Evolutionary conservation across 1,284 basidiomycete species (phyloP).

Genomic region (Ceratobasidium sp.): DNA sequence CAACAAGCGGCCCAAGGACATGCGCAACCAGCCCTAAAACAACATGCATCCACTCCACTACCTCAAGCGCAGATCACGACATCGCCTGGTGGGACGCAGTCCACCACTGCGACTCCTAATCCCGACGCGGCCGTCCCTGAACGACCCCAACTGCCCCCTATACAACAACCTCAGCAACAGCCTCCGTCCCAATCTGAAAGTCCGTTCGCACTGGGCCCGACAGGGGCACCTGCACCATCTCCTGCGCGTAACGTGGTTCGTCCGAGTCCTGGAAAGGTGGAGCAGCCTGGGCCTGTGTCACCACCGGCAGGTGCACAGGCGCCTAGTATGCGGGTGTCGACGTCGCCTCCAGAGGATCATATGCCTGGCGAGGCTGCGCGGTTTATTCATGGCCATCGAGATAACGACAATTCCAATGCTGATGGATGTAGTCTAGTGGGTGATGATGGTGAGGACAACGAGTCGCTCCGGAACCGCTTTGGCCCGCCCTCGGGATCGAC

Average conservation of each 20-base stretch:
- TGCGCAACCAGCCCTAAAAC: not conserved
- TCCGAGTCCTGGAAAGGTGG: not conserved
- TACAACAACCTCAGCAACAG: conserved; percentile 30
- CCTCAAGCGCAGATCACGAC: conserved; percentile 7
- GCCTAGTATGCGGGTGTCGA: conserved; percentile 49
- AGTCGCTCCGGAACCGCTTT: conserved; percentile 52
- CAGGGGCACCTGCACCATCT: conserved; percentile 68
- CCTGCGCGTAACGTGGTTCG: conserved; percentile 61
- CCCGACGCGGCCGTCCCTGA: conserved; percentile 15
- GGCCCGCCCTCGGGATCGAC: conserved; percentile 54
- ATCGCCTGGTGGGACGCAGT: not conserved
- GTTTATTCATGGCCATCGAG: conserved; percentile 24
- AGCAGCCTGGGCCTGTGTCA: conserved; percentile 58
- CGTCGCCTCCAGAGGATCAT: conserved; percentile 51
- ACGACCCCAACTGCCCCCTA: not conserved
- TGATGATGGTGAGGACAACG: conserved; percentile 74
- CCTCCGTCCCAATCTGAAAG: conserved; percentile 7
- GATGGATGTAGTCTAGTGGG: conserved; percentile 58
- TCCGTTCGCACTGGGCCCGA: conserved; percentile 29
- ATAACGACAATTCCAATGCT: conserved; percentile 52
- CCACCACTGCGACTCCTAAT: conserved; percentile 20
- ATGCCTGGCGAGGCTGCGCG: conserved; percentile 58
- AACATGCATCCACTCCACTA: conserved; percentile 13
- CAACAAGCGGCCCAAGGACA: not conserved
- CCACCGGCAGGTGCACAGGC: not conserved